Evolutionary conservation across 2,329 filamentous ascomycete genomes (phyloP), one percentile per base, ranked within the genome.

Genomic region (Hypoxylon sp.): DNA sequence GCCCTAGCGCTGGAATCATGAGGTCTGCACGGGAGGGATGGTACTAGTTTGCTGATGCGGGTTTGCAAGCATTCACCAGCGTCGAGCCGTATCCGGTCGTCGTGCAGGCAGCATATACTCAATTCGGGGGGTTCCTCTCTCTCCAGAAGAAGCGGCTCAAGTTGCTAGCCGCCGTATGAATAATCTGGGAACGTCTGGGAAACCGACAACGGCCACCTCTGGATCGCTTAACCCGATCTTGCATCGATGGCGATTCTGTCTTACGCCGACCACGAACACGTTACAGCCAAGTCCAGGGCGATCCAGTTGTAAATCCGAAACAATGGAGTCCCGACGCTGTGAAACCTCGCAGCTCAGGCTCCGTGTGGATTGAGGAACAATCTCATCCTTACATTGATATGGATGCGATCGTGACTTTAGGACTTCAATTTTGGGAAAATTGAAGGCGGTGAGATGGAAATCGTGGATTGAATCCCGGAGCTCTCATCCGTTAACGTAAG

Each of bases 161-260:
- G 30, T 30, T 4, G 22, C 8, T 10, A 42, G 51, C 33, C 22
- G 33, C 51, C 17, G 3, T 22, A 31, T 53, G 3, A 20, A 31
- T 51, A 2, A n/a, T 33, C 25, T 31, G 25, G 27, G n/a, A 42
- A 42, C n/a, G 3, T 10, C 25, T 33, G 46, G 46, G 30, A 33
- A 30, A 30, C 37, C 27, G 31, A 48, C 25, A 46, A 35, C 14
- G 5, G 11, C 13, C 27, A 35, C 7, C 27, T 30, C 49, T n/a
- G 31, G 10, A 7, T 37, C 48, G 13, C 17, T 25, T 37, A 37
- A 30, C 48, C 10, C 20, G 40, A 64, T 59, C 54, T 64, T 53
- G 55, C 61, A 55, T 64, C 40, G 11, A 53, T 35, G 48, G 10
- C 17, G 35, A 25, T 59, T 40, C 17, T 53, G 62, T 64, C 48